Evolutionary conservation across 129 eudicot species (phyloP), one percentile per base, ranked within the genome.

Genomic region (Erigeron canadensis): DNA sequence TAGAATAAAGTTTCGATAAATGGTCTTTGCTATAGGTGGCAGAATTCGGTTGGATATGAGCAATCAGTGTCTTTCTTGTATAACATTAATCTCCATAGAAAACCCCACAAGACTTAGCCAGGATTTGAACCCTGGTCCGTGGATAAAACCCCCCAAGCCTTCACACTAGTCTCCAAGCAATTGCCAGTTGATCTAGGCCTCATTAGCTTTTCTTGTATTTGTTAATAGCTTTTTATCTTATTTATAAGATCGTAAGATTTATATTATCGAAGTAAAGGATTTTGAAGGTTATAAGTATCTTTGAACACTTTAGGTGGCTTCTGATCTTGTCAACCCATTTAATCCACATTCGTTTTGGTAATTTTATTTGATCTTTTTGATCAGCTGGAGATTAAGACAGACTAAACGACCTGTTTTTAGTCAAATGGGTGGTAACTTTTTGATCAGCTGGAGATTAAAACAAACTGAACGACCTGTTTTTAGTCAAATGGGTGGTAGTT

Each of bases 241-340:
- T 28, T 28, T 28, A 28, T 28, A 28, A 28, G 34, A 28, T 28
- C 34, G 3, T 28, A 28, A 28, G 34, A 28, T 1, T 3, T 28
- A 28, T 28, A 28, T 28, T 28, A 28, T 28, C 34, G 34, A 28
- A 28, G 34, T 28, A 56, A 56, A 8, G 34, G 6, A 56, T 9
- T 7, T 15, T 12, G 56, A 43, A 45, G 41, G 11, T 46, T 66
- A 19, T 23, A 67, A 67, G 58, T 8, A 6, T 46, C 22, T 43
- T 42, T 22, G 17, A 70, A 40, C 74, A 53, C 64, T 41, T 70
- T 5, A 13, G 40, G 64, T 70, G 74, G 55, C 34, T 54, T 64
- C 10, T 44, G 69, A 64, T 8, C 38, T 4, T 12, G 18, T 17
- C 19, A 19, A 61, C 66, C 44, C 44, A 61, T 40, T 63, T 41